Evolutionary conservation across 805 yeast genomes (phyloP), one percentile per base, ranked within the genome.

Genomic region (Myxozyma monticola): DNA sequence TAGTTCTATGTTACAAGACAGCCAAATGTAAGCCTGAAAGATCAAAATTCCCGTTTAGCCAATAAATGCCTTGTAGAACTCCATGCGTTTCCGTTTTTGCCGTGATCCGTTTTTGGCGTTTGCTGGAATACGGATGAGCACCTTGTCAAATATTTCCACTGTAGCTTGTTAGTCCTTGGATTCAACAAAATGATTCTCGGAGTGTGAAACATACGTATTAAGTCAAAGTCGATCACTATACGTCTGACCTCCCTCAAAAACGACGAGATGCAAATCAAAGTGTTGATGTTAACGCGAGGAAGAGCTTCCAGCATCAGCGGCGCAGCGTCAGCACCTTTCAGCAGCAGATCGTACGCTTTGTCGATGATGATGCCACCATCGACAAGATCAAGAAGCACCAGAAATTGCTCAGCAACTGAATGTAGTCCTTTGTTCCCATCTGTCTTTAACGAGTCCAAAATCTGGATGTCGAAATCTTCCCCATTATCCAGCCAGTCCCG

Each of bases 281-380:
- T 69, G 48, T 74, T 74, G 24, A 73, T 73, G 42, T 75, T 68
- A 34, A 71, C 59, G 3, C 73, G 65, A 7, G 76, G 75, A 7
- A 74, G 52, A 3, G 60, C 64, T 38, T 74, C 78, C 31, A 74
- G 50, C 4, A 74, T 57, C 41, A 60, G 58, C 17, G 69, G 66
- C 42, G 67, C 59, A 30, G 69, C 64, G 38, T 62, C 66, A 14
- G 56, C 43, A 24, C 67, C 64, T 17, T 64, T 57, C 37, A 61
- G 57, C 24, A 60, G 59, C 30, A 52, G 56, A 15, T 54, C 59
- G 26, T 48, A 51, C 37, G 60, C 44, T 65, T 71, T 14, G 54
- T 57, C 37, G 2, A 74, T 67, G 8, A 75, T 65, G n/a, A 75
- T 66, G 4, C 77, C 74, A 17, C 73, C 76, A 34, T 71, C 69